Conservation (phyloP, 805 yeast genomes). For the Pichia deserticola region DNA sequence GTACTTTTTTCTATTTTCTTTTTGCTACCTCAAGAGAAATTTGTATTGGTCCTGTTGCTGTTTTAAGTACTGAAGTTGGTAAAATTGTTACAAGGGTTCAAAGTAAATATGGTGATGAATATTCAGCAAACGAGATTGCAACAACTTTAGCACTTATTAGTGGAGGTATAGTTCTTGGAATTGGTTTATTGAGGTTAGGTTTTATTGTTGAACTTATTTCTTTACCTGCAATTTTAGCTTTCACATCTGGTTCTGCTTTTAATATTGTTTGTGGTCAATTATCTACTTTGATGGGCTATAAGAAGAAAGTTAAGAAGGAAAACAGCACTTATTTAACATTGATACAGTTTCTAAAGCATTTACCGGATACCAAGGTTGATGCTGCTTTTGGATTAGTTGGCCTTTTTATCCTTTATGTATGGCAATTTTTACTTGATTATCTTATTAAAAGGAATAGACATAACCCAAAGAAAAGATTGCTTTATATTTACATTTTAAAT, state of each 20-base stretch:
- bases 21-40: conserved; percentile 96
- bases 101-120: conserved; percentile 28
- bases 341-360: conserved; percentile 61
- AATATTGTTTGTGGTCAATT: conserved; percentile 79
- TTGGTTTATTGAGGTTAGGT: conserved; percentile 79
- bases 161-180: conserved; percentile 77
- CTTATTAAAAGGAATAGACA: conserved; percentile 59
- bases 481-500: conserved; percentile 65
- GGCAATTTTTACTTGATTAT: conserved; percentile 46
- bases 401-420: conserved; percentile 58
- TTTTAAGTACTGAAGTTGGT: conserved; percentile 82
- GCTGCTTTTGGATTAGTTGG: conserved; percentile 87
- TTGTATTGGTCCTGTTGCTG: conserved; percentile 95
- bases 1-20: conserved; percentile 80
- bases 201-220: conserved; percentile 86
- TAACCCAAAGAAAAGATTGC: conserved; percentile 46
- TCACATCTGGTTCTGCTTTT: conserved; percentile 92
- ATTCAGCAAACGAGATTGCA: conserved; percentile 68
- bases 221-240: conserved; percentile 86
- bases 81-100: conserved; percentile 66
- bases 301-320: conserved; percentile 35
- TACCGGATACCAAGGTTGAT: conserved; percentile 61
- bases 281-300: conserved; percentile 77
- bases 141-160: conserved; percentile 71
- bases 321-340: conserved; percentile 62